Percentiles rank a stretch among this genome's conserved stretches.
Evolutionary conservation across 1,284 basidiomycete species (phyloP).

Genomic region (Porogramme epimiltina): DNA sequence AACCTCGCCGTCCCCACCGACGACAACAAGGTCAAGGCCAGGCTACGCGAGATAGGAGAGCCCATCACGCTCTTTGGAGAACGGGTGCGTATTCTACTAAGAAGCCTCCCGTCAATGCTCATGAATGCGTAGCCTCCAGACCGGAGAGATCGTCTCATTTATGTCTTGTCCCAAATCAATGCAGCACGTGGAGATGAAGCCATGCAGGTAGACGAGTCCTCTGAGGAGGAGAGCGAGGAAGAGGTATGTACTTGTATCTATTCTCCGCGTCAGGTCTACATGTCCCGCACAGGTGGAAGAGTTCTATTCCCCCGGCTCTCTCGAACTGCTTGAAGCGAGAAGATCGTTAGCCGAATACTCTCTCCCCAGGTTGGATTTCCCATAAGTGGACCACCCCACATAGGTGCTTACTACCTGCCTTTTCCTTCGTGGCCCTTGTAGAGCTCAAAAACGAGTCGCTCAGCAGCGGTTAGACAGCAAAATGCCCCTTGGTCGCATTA

Average conservation of each 20-base stretch:
- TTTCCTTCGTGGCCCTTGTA: conserved; percentile 47
- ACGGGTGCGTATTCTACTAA: conserved; percentile 64
- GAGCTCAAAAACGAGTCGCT: conserved; percentile 90
- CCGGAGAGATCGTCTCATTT: conserved; percentile 91
- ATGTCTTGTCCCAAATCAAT: conserved; percentile 88
- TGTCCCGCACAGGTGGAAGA: conserved; percentile 72
- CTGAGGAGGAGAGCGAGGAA: conserved; percentile 71
- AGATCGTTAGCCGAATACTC: conserved; percentile 90
- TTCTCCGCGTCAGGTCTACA: conserved; percentile 3
- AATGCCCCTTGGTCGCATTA: conserved; percentile 87
- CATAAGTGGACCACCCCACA: conserved; percentile 43
- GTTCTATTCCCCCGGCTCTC: conserved; percentile 92
- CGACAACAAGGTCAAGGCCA: conserved; percentile 87
- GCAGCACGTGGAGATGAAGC: conserved; percentile 76
- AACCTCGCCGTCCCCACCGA: conserved; percentile 96
- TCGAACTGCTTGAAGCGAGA: conserved; percentile 84
- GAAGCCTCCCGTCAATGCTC: not conserved
- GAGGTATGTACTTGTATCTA: conserved; percentile 50
- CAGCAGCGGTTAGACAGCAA: conserved; percentile 88
- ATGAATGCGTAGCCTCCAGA: conserved; percentile 66
- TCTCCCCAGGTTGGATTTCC: conserved; percentile 83
- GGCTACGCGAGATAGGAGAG: conserved; percentile 90
- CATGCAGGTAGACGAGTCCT: conserved; percentile 69
- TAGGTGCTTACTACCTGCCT: conserved; percentile 76
- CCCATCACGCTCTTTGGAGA: conserved; percentile 98